Percentiles rank a stretch among this genome's conserved stretches.
These are phyloP conservation scores for Septoria petroselini DNA, from an alignment of 2,329 filamentous ascomycete species.

Conservation along the genomic window DNA sequence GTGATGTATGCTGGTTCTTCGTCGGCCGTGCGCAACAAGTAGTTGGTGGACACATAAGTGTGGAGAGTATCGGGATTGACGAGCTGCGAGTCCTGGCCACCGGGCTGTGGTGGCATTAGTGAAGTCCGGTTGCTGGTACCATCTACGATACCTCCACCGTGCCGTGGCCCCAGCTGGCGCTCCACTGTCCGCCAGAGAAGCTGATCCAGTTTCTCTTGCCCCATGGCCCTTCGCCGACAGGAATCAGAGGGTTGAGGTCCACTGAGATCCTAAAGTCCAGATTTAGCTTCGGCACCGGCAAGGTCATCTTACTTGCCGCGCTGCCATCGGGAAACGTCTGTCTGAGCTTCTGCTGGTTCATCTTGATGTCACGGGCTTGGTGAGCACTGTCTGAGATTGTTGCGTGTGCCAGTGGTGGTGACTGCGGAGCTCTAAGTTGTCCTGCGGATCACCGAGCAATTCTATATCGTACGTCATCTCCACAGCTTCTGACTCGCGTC, in stretches of 20 bases:
- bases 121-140: too few relatives aligned
- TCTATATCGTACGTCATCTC: not conserved
- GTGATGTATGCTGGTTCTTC: slow-evolving; percentile 22
- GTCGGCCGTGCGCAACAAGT: slow-evolving; percentile 21
- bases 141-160: slow-evolving; percentile 36
- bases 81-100: slow-evolving; percentile 26
- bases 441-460: not conserved
- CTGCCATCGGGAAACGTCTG: not conserved
- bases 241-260: slow-evolving; percentile 51
- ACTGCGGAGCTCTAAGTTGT: too few relatives aligned
- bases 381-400: too few relatives aligned
- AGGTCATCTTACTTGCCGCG: slow-evolving; percentile 13
- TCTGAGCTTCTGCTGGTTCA: slow-evolving; percentile 16
- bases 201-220: slow-evolving; percentile 53
- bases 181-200: slow-evolving; percentile 52
- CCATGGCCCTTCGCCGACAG: slow-evolving; percentile 47
- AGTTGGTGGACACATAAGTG: slow-evolving; percentile 23
- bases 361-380: too few relatives aligned
- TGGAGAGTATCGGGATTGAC: slow-evolving; percentile 17
- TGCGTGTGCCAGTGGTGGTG: too few relatives aligned
- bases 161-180: slow-evolving; percentile 52
- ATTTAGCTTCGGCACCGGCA: slow-evolving; percentile 49
- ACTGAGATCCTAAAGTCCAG: slow-evolving; percentile 55
- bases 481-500: not conserved
- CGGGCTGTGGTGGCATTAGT: slow-evolving; percentile 4